These are phyloP conservation scores for Solanum aculeatissimum DNA, from an alignment of 305 asterid genomes.

Conservation along the genomic window DNA sequence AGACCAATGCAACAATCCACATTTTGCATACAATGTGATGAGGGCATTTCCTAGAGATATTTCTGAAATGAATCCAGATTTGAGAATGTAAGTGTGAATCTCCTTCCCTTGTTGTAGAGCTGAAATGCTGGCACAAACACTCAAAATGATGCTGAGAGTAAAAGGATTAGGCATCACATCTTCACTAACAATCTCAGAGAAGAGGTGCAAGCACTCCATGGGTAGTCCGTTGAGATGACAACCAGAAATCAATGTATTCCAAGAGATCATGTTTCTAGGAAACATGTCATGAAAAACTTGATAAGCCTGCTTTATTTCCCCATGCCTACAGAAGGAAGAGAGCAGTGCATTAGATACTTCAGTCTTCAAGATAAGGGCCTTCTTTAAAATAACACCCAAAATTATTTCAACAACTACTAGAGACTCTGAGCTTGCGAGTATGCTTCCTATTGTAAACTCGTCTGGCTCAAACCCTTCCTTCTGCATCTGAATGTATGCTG, in stretches of 20 bases:
- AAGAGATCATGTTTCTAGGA: constrained; percentile 57
- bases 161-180: constrained; percentile 43
- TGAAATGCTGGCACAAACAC: constrained; percentile 51
- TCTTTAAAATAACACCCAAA: constrained; percentile 43
- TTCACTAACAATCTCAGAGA: constrained; percentile 22
- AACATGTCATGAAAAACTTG: constrained; percentile 32
- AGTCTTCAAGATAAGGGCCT: constrained; percentile 36
- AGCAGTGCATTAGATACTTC: constrained; percentile 70
- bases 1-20: constrained; percentile 46
- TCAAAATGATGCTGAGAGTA: constrained; percentile 61
- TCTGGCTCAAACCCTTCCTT: constrained; percentile 49
- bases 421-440: constrained; percentile 40
- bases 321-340: constrained; percentile 48
- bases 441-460: constrained; percentile 65
- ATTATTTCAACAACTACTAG: constrained; percentile 36
- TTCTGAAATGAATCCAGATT: constrained; percentile 31
- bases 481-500: constrained; percentile 45
- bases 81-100: constrained; percentile 41
- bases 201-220: constrained; percentile 34
- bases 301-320: constrained; percentile 32
- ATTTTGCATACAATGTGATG: constrained; percentile 53
- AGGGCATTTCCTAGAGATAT: constrained; percentile 58
- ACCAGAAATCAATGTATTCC: constrained; percentile 83
- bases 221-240: constrained; percentile 46
- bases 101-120: constrained; percentile 53